Percentiles rank a stretch among this genome's conserved stretches.
These are phyloP conservation scores for Thielaviopsis euricoi DNA, from an alignment of 2,329 filamentous ascomycete species.

Conservation along the genomic window DNA sequence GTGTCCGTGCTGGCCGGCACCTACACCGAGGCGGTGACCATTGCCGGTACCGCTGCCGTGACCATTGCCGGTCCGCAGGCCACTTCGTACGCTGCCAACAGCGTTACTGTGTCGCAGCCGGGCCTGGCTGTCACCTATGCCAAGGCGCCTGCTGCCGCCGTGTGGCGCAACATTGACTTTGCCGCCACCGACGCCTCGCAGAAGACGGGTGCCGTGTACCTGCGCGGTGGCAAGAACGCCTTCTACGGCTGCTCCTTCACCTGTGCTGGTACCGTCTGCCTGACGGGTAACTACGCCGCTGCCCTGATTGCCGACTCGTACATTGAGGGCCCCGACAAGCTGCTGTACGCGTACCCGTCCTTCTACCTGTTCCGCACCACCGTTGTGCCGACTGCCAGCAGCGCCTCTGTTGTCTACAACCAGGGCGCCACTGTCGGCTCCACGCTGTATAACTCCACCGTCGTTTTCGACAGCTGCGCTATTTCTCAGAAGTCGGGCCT, in stretches of 20 bases:
- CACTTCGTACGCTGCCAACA: constrained; percentile 16
- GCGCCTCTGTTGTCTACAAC: constrained; percentile 20
- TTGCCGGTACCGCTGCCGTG: constrained; percentile 24
- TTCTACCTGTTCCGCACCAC: constrained; percentile 27
- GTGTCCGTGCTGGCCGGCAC: constrained; percentile 28
- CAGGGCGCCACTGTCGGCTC: constrained; percentile 18
- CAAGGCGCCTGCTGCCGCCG: constrained; percentile 19
- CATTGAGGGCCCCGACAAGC: constrained; percentile 26
- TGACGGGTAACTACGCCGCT: constrained; percentile 18
- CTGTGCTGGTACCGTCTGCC: constrained; percentile 19
- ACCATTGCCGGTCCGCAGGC: constrained; percentile 23
- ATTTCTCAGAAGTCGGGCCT: constrained; percentile 18
- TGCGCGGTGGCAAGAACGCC: constrained; percentile 22
- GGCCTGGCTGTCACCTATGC: constrained; percentile 18
- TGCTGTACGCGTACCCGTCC: constrained; percentile 24
- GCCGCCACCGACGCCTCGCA: constrained; percentile 17
- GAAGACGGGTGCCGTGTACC: constrained; percentile 17
- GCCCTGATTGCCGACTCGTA: constrained; percentile 27
- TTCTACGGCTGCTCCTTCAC: constrained; percentile 26
- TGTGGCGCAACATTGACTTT: constrained; percentile 25
- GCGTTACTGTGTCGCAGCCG: constrained; percentile 20
- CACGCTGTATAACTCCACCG: constrained; percentile 22
- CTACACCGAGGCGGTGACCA: constrained; percentile 25
- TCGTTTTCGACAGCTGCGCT: constrained; percentile 24
- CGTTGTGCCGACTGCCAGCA: constrained; percentile 22